These are phyloP conservation scores for Choanephora cucurbitarum DNA, from an alignment of 371 early-diverging fungal genomes.

Conservation along the genomic window DNA sequence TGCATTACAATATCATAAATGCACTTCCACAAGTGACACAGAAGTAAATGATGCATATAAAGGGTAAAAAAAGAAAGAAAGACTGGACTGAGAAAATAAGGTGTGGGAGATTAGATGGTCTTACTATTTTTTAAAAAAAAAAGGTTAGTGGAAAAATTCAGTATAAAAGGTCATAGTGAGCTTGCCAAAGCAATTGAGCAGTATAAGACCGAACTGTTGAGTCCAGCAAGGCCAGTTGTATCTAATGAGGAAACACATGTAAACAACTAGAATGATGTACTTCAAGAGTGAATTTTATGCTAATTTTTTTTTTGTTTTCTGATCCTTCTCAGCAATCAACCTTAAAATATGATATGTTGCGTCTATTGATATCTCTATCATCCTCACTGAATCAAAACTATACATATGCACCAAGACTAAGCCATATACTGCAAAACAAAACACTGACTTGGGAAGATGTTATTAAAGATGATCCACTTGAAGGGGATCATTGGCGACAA, in stretches of 20 bases:
- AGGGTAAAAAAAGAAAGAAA: constrained; percentile 10
- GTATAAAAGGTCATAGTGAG: constrained; percentile 16
- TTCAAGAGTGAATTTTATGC: too few species aligned
- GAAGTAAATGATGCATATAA: constrained; percentile 20
- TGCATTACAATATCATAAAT: constrained; percentile 17
- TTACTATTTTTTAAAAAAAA: background rate
- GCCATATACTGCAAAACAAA: background rate
- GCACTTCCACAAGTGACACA: constrained; percentile 22
- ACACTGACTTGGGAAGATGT: constrained; percentile 27
- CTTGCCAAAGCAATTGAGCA: constrained; percentile 10
- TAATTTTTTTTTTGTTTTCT: too few species aligned
- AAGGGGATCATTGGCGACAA: constrained; percentile 41
- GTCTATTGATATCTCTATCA: constrained; percentile 16
- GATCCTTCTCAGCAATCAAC: constrained; percentile 11
- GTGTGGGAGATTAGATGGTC: background rate
- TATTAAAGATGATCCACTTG: constrained; percentile 31
- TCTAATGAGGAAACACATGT: constrained; percentile 6
- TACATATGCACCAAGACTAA: background rate
- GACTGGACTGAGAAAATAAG: background rate
- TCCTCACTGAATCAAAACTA: constrained; percentile 17
- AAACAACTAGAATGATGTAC: too few species aligned
- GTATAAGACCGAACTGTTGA: constrained; percentile 5
- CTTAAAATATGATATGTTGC: constrained; percentile 28
- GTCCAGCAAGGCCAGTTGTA: constrained; percentile 4
- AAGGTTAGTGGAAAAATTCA: constrained; percentile 21